phyloP scores from a whole-genome alignment of 2,329 filamentous ascomycete species.

The Fusarium annulatum region DNA sequence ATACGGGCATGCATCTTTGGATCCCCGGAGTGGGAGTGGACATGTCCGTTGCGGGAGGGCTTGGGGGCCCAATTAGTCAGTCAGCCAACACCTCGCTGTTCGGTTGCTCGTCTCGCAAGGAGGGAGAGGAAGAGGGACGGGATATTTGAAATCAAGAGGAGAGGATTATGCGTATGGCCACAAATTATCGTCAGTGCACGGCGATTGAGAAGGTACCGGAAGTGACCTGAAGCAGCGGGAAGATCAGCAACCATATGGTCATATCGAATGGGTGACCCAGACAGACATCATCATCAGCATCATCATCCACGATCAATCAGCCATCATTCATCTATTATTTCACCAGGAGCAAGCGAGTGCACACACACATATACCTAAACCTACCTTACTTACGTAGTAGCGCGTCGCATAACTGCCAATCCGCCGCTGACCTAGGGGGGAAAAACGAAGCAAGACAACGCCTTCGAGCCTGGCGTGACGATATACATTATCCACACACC shows the following conservation, averaged over 20 bases:
- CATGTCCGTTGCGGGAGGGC: constrained; percentile 27
- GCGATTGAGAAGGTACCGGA: constrained; percentile 17
- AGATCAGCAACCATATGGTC: constrained; percentile 31
- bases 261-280: constrained; percentile 14
- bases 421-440: constrained; percentile 26
- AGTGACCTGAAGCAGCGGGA: constrained; percentile 25
- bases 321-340: constrained; percentile 18
- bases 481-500: constrained; percentile 9
- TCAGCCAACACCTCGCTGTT: constrained; percentile 10
- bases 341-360: constrained; percentile 9
- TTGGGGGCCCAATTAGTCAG: constrained; percentile 1
- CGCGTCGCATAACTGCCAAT: constrained; percentile 2
- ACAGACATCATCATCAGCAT: constrained; percentile 17
- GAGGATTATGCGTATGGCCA: background rate
- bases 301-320: constrained; percentile 38
- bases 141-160: constrained; percentile 33
- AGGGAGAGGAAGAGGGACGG: background rate
- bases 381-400: background rate
- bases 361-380: background rate
- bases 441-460: constrained; percentile 32
- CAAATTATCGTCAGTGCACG: background rate
- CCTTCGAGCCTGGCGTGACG: constrained; percentile 28
- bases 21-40: constrained; percentile 22
- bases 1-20: constrained; percentile 8
- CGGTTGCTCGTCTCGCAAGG: constrained; percentile 9